Evolutionary conservation across 805 yeast genomes (phyloP).

Genomic region (Wickerhamiella cacticola): DNA sequence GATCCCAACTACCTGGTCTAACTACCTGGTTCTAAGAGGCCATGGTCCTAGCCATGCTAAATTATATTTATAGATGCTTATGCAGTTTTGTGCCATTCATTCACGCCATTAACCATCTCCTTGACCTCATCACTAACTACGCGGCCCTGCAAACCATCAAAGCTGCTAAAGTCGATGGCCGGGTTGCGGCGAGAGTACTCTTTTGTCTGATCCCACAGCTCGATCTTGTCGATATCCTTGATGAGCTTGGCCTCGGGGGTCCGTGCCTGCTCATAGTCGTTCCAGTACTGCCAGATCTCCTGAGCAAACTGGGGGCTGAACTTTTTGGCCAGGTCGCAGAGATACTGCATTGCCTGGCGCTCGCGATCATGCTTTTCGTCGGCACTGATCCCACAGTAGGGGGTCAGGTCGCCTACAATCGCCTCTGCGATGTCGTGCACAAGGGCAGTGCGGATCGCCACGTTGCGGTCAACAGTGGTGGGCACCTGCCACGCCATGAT

Average conservation of each 20-base stretch:
- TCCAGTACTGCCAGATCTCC: slow-evolving; percentile 63
- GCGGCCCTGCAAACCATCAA: slow-evolving; percentile 46
- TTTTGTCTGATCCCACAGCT: slow-evolving; percentile 43
- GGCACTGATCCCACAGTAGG: slow-evolving; percentile 46
- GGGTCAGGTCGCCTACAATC: slow-evolving; percentile 89
- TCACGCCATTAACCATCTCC: slow-evolving; percentile 46
- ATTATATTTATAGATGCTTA: too few species aligned
- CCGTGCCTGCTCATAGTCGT: slow-evolving; percentile 78
- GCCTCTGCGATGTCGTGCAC: slow-evolving; percentile 93
- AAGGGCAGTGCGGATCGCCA: slow-evolving; percentile 74
- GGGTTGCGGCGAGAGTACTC: slow-evolving; percentile 63
- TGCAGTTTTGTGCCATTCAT: slow-evolving; percentile 5
- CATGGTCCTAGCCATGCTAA: too few species aligned
- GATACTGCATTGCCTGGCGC: slow-evolving; percentile 52
- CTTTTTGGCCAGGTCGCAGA: slow-evolving; percentile 49
- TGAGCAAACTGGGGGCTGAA: slow-evolving; percentile 50
- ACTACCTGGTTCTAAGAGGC: too few species aligned
- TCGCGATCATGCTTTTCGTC: slow-evolving; percentile 79
- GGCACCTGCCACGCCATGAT: slow-evolving; percentile 59
- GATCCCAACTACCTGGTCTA: too few species aligned
- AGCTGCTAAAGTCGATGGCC: slow-evolving; percentile 51
- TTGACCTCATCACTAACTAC: slow-evolving; percentile 64
- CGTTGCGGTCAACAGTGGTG: slow-evolving; percentile 41
- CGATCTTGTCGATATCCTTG: slow-evolving; percentile 88
- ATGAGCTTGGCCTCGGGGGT: slow-evolving; percentile 77